These are phyloP conservation scores for Onygenales sp. DNA, from an alignment of 2,329 filamentous ascomycete species.

Conservation along the genomic window DNA sequence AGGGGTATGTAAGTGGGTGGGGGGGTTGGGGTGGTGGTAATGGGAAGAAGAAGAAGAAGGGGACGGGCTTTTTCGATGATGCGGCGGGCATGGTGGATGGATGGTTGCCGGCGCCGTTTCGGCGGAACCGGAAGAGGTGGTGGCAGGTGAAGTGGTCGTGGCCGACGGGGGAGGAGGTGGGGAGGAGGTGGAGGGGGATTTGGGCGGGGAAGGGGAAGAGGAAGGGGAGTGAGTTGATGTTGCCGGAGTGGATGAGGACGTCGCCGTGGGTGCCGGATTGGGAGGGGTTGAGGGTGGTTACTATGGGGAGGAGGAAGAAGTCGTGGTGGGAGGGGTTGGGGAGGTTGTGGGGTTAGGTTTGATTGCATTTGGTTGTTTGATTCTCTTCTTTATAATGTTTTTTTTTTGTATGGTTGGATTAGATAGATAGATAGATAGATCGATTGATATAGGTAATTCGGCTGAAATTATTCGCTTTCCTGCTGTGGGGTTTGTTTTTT, in stretches of 20 bases:
- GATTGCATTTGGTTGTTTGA: no score
- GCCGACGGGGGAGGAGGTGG: not conserved
- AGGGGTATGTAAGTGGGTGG: not conserved
- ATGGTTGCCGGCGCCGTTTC: not conserved
- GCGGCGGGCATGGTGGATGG: not conserved
- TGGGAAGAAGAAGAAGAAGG: not conserved
- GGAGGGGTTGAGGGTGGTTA: not conserved
- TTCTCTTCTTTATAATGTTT: no score
- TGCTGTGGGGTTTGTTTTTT: no score
- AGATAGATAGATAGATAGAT: not conserved
- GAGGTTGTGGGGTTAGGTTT: not conserved
- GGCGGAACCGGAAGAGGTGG: not conserved
- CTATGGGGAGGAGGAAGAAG: not conserved
- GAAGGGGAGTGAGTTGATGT: conserved; percentile 8
- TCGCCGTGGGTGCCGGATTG: conserved; percentile 1
- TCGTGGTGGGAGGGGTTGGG: not conserved
- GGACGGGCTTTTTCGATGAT: not conserved
- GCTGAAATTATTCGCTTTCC: no score
- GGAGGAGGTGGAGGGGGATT: conserved; percentile 9
- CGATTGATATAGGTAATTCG: not conserved
- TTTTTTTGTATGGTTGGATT: not conserved
- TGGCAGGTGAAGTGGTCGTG: conserved; percentile 1
- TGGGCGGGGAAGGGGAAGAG: conserved; percentile 7
- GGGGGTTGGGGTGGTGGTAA: not conserved
- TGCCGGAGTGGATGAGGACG: conserved; percentile 7